Conservation (phyloP, 768 basidiomycete genomes). For the Russula foetens region DNA sequence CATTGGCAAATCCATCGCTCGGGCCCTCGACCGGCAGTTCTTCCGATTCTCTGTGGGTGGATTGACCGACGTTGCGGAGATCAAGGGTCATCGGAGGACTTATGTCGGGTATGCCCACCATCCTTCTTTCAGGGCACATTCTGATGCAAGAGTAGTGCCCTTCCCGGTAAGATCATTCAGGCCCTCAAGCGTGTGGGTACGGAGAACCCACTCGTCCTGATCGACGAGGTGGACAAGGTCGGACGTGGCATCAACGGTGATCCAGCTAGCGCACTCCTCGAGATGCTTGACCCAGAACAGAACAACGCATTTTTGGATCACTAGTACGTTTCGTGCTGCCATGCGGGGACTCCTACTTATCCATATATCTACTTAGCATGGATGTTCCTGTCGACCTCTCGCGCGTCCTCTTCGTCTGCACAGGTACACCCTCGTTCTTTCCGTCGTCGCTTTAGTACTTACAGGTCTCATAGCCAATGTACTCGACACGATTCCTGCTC, state of each 20-base stretch:
- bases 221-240: conserved; percentile 96
- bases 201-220: conserved; percentile 89
- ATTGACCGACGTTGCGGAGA: conserved; percentile 95
- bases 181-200: conserved; percentile 89
- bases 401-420: conserved; percentile 95
- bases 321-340: conserved; percentile 51
- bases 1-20: conserved; percentile 91
- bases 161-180: conserved; percentile 93
- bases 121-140: not conserved
- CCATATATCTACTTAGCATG: conserved; percentile 50
- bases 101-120: conserved; percentile 68
- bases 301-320: conserved; percentile 93
- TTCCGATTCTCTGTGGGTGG: conserved; percentile 97
- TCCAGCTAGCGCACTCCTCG: conserved; percentile 81
- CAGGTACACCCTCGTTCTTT: conserved; percentile 34
- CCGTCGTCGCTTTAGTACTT: not conserved
- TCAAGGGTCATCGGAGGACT: conserved; percentile 96
- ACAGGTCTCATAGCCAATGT: conserved; percentile 55
- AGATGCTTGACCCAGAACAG: conserved; percentile 94
- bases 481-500: conserved; percentile 89
- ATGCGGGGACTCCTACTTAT: not conserved
- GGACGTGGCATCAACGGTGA: conserved; percentile 88
- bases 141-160: conserved; percentile 41
- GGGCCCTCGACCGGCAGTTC: conserved; percentile 85
- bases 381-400: conserved; percentile 96